Conservation (phyloP, 2,329 filamentous ascomycete genomes). For the Aspergillus quadricinctus region DNA sequence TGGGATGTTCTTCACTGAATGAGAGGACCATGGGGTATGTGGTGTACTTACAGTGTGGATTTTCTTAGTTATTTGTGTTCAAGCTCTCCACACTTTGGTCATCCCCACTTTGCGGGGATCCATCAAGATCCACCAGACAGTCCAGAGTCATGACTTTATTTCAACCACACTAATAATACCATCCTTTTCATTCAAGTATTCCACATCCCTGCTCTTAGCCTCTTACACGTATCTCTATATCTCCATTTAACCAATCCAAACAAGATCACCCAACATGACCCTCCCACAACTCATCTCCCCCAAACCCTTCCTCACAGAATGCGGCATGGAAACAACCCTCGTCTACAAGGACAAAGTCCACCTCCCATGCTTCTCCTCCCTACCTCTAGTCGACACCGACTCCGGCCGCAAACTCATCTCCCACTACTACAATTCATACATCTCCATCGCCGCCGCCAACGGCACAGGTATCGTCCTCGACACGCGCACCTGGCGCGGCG, state of each 20-base stretch:
- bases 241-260: background rate
- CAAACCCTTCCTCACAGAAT: conserved; percentile 9
- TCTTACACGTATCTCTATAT: background rate
- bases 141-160: background rate
- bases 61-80: no score
- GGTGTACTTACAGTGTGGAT: no score
- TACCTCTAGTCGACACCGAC: background rate
- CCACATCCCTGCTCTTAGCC: background rate
- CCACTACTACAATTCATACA: conserved; percentile 1
- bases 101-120: background rate
- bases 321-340: conserved; percentile 8
- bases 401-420: background rate
- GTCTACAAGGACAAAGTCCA: conserved; percentile 5
- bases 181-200: background rate
- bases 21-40: no score
- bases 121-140: background rate
- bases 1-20: no score
- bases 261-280: background rate
- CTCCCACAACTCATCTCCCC: conserved; percentile 7
- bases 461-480: conserved; percentile 8
- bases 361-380: conserved; percentile 1
- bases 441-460: conserved; percentile 1
- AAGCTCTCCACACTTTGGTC: no score
- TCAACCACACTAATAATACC: background rate
- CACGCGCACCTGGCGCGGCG: conserved; percentile 11